Evolutionary conservation across 345 rosid genomes (phyloP).

Genomic region (Eucalyptus curtisii): DNA sequence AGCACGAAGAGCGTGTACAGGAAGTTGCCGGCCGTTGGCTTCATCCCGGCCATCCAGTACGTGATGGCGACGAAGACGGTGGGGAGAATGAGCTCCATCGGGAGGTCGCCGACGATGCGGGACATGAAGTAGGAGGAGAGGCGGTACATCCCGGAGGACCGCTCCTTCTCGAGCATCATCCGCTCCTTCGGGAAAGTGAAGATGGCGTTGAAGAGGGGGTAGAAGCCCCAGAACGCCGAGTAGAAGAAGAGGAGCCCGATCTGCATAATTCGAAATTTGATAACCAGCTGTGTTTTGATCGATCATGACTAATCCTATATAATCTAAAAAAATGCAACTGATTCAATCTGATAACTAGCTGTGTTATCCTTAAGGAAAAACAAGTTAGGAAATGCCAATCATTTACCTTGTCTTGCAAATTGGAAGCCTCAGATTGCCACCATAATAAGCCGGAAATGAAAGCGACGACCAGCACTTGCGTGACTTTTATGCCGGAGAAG

Average conservation of each 20-base stretch:
- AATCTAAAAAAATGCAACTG: background rate
- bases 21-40: conserved; percentile 17
- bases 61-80: conserved; percentile 34
- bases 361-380: background rate
- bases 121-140: conserved; percentile 84
- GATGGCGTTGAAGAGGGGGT: conserved; percentile 65
- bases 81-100: conserved; percentile 69
- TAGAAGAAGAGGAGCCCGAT: conserved; percentile 65
- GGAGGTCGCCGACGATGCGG: conserved; percentile 44
- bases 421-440: conserved; percentile 32
- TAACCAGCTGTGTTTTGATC: too few species aligned
- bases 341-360: background rate
- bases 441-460: conserved; percentile 25
- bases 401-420: conserved; percentile 60
- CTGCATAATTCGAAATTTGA: conserved; percentile 11
- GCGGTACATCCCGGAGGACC: conserved; percentile 75
- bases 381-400: background rate
- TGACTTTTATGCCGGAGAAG: conserved; percentile 21
- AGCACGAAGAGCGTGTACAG: conserved; percentile 26
- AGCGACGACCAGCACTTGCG: conserved; percentile 19
- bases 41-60: conserved; percentile 70
- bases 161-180: conserved; percentile 69
- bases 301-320: too few species aligned
- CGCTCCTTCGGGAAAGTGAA: conserved; percentile 82
- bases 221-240: conserved; percentile 55